phyloP scores from a whole-genome alignment of 2,329 filamentous ascomycete species.

The Fusarium nygamai region DNA sequence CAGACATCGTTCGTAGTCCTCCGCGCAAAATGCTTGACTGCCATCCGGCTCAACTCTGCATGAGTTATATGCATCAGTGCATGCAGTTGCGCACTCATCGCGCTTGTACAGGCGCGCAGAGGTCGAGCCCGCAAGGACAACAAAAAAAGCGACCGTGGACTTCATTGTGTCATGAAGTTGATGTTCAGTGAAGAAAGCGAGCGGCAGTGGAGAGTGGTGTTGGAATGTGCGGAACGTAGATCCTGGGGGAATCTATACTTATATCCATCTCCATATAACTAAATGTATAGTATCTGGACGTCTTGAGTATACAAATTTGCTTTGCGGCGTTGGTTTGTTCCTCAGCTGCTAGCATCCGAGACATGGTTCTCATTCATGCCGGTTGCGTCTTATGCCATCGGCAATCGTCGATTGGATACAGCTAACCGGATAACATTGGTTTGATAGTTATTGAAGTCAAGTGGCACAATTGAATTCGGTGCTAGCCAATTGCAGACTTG shows the following conservation, averaged over 20 bases:
- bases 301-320: accelerated
- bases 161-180: not conserved
- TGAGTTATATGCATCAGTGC: not conserved
- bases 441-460: not conserved
- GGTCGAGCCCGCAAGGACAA: not conserved
- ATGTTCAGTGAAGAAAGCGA: not conserved
- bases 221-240: not conserved
- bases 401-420: not conserved
- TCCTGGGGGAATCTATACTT: not conserved
- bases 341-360: not conserved
- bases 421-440: accelerated
- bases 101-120: not conserved
- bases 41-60: not conserved
- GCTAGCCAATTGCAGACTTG: not conserved
- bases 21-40: not conserved
- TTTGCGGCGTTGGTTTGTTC: not conserved
- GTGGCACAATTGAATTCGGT: not conserved
- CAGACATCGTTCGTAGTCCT: not conserved
- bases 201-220: not conserved
- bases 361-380: not conserved
- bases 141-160: not conserved
- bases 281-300: not conserved
- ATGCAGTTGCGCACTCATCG: not conserved
- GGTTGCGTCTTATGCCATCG: not conserved
- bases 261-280: not conserved